Evolutionary conservation across 1,139 yeast species (phyloP), one percentile per base, ranked within the genome.

Genomic region (Spathaspora sp.): DNA sequence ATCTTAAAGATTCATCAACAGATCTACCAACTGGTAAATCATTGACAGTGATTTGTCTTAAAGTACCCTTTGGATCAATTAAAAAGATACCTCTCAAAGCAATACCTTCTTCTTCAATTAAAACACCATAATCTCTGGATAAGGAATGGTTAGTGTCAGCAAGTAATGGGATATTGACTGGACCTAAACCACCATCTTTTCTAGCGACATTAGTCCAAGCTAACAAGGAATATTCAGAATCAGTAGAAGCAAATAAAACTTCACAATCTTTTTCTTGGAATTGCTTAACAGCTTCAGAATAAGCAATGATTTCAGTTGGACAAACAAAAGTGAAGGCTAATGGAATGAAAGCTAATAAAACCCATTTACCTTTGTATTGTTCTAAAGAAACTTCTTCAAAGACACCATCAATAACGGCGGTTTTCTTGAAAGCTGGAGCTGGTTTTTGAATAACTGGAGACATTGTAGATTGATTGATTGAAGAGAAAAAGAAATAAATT

Each of bases 1-100:
- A 84, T 86, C 99, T 90, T 68, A 89, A 80, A 59, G 97, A 87
- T 81, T 93, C 99, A 58, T 90, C 97, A 58, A 91, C 98, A 63
- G 89, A 87, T 82, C 99, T 90, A 72, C 99, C 99, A 60, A 93
- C 99, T 70, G 98, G 97, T 71, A 91, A 86, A 72, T 93, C 97
- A 81, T 93, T 91, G 81, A 91, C 80, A 76, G 98, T 90, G 76
- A 87, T 80, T 80, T 91, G 98, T 87, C 97, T 89, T 65, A 91
- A 82, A 62, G 70, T 70, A 64, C 97, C 97, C 74, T 86, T 83
- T 69, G 98, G 98, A 77, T 93, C 98, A 66, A 93, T 93, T 76
- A 93, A 76, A 80, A 93, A 93, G 75, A 91, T 84, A 72, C 98
- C 98, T 84, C 99, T 90, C 69, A 93, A 83, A 59, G 97, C 96